Evolutionary conservation across 495 filamentous ascomycete genomes (phyloP), one percentile per base, ranked within the genome.

Genomic region (Xylaria castorea): DNA sequence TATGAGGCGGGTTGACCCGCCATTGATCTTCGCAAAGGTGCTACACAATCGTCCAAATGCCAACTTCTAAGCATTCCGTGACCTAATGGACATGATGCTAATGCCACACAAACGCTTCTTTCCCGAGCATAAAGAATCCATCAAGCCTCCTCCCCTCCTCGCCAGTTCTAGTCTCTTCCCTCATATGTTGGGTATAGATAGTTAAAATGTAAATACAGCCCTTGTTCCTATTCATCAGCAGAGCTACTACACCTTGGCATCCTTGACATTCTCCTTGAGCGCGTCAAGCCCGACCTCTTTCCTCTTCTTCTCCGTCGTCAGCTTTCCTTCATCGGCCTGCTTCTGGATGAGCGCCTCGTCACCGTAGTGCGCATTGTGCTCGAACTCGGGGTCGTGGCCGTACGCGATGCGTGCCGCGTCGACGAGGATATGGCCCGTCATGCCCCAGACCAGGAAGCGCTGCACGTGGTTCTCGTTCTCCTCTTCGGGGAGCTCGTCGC

Each of bases 351-450:
- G 87, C 18, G 81, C 82, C 83, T 97, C 94, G 78, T 97, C 94
- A 0, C 94, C 94, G 76, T 91, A 90, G 77, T 92, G 86, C n/a
- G 80, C 81, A 76, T 94, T 94, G 76, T 94, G 91, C 79, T 87
- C 92, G 83, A 97, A 97, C 80, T 94, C 92, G 46, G 95, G 94
- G 75, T 92, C 89, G 81, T 89, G 83, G 3, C 80, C 90, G 80
- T 95, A 98, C 51, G 95, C 95, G 16, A 97, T 84, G 55, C 92
- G 86, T 12, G 95, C 94, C 4, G 91, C 91, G 80, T 98, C 95
- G 4, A 97, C 92, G 50, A 97, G 75, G 38, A 97, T 95, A 50
- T 93, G 84, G 9, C 93, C 94, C 60, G 95, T 98, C 93, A 97
- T 95, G 25, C 94, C 94, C 85, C 93, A 97, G 8, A 98, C 93